Evolutionary conservation across 2,329 filamentous ascomycete genomes (phyloP).

Genomic region (Fusarium temperatum): DNA sequence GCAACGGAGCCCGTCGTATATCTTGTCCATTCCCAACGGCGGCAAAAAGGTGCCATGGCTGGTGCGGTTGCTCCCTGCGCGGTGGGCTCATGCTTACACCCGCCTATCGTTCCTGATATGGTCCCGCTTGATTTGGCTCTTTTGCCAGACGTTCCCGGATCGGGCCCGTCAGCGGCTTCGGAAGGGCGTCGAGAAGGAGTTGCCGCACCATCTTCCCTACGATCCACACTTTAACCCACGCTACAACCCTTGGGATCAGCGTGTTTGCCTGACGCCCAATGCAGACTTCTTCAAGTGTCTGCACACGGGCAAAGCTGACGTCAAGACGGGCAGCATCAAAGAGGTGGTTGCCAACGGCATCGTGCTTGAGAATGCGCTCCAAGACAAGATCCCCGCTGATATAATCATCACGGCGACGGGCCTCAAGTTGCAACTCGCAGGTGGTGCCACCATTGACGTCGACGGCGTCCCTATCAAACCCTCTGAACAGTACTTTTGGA

Average conservation of each 20-base stretch:
- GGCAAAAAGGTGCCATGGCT: neutral
- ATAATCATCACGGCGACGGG: neutral
- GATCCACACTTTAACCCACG: neutral
- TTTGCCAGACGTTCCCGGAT: neutral
- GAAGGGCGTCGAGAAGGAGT: neutral
- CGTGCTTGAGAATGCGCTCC: neutral
- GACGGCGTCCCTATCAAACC: neutral
- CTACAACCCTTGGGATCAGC: neutral
- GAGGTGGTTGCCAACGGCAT: neutral
- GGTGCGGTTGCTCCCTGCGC: neutral
- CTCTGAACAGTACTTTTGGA: neutral
- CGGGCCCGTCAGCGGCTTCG: neutral
- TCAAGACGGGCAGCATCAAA: neutral
- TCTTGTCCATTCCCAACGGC: neutral
- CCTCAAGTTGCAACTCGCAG: neutral
- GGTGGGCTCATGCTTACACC: neutral
- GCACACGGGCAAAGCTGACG: neutral
- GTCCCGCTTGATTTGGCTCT: neutral
- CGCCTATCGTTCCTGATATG: neutral
- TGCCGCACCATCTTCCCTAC: neutral
- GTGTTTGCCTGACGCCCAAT: neutral
- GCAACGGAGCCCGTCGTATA: neutral
- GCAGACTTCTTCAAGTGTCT: neutral
- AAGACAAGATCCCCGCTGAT: neutral
- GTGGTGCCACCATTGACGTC: neutral